Conservation (phyloP, 345 rosid species). For the Eutrema heterophyllum region DNA sequence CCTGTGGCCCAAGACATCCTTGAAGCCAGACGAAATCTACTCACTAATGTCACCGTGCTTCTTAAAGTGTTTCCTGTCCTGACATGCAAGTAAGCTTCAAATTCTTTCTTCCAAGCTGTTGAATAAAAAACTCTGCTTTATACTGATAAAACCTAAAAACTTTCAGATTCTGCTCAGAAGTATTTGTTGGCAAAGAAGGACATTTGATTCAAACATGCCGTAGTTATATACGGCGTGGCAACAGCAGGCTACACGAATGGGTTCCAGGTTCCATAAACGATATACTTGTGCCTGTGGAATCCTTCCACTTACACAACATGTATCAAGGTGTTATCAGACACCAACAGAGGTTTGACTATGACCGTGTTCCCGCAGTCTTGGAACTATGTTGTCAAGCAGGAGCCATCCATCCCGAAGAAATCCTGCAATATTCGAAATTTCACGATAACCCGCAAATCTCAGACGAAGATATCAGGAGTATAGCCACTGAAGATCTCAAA, state of each 20-base stretch:
- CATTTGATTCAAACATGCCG: constrained; percentile 76
- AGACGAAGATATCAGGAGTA: constrained; percentile 34
- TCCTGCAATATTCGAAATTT: constrained; percentile 16
- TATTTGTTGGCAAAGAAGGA: constrained; percentile 74
- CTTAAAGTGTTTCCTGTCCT: constrained; percentile 49
- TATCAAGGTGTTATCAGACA: constrained; percentile 67
- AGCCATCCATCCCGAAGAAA: constrained; percentile 36
- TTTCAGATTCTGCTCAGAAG: constrained; percentile 85
- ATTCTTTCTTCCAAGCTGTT: not conserved
- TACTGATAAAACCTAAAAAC: not conserved
- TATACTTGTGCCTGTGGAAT: constrained; percentile 62
- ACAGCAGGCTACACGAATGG: constrained; percentile 80
- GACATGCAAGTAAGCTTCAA: constrained; percentile 60
- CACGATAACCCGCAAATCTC: constrained; percentile 7
- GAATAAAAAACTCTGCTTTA: too few relatives aligned
- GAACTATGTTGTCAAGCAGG: constrained; percentile 93
- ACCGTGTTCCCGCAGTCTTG: constrained; percentile 72
- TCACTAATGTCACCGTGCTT: constrained; percentile 54
- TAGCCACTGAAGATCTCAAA: constrained; percentile 38
- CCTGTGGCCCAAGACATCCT: constrained; percentile 73
- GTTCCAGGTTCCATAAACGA: constrained; percentile 59
- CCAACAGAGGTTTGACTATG: constrained; percentile 65
- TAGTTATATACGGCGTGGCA: constrained; percentile 57
- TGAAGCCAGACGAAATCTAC: constrained; percentile 44
- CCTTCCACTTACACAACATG: constrained; percentile 53